Evolutionary conservation across 768 basidiomycete genomes (phyloP), one percentile per base, ranked within the genome.

Genomic region (Trametes gibbosa): DNA sequence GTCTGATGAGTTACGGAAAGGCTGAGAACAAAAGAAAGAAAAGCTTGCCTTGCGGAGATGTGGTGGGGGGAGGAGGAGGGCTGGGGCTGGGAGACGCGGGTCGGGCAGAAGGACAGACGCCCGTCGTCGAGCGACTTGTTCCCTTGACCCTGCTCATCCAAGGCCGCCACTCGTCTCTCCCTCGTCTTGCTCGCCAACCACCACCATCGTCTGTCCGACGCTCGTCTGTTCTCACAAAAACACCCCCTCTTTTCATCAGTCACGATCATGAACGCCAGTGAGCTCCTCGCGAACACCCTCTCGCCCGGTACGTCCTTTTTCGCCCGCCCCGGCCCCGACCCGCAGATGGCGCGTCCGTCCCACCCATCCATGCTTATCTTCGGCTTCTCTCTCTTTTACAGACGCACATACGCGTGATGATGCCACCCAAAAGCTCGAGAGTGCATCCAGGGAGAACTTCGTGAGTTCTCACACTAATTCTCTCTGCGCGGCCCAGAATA

Each of bases 241-340:
- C 19, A 34, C 8, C 34, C 63, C 57, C 58, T 63, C 50, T 43
- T 57, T 50, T 65, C 52, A 65, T 65, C 48, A 34, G 29, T 62
- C 51, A 71, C 73, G 73, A 82, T 76, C 70, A 95, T 96, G 93
- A 92, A 92, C 80, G 92, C 92, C 65, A 87, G 84, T 57, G 86
- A 92, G 74, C 86, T 98, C 61, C 86, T 98, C 70, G 85, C 89
- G 66, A 94, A 96, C 78, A 88, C 95, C 69, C 87, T 98, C 67
- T 95, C 93, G 60, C 80, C 91, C 46, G 91, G 94, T 94, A 70
- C 68, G 85, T 75, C 74, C 66, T 70, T 63, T 59, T 61, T 59
- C 55, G 35, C 69, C 73, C 72, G 76, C 69, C 74, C 62, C 56
- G 34, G 50, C 43, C 37, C 61, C 56, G 32, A 51, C n/a, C 50